Evolutionary conservation across 2,329 filamentous ascomycete genomes (phyloP), one percentile per base, ranked within the genome.

Genomic region (Xylariaceae sp.): DNA sequence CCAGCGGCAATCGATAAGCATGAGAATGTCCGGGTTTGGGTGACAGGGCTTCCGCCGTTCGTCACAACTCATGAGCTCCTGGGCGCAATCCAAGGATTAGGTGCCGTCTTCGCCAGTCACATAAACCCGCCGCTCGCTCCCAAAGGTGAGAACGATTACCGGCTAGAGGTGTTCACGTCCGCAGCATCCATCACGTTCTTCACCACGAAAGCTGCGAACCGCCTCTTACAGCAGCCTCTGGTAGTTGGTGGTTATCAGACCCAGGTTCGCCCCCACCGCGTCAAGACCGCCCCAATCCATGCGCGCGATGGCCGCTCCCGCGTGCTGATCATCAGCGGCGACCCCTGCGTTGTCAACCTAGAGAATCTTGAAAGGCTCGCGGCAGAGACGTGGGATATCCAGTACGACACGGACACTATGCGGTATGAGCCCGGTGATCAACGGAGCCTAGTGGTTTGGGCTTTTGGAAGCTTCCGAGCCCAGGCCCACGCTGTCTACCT

Each of bases 131-230:
- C 4, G 1, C 21, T 1, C 23, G 29, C 3, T 8, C 26, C 8
- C 13, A 42, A 5, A 27, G 15, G 6, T 46, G 43, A 33, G 21
- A 36, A 5, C n/a, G n/a, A n/a, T n/a, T n/a, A n/a, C n/a, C n/a
- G n/a, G n/a, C n/a, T n/a, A n/a, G n/a, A n/a, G n/a, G n/a, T n/a
- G n/a, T n/a, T n/a, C n/a, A 53, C 49, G 6, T 29, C 49, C 21
- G 40, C 53, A 3, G 53, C 53, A 16, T 57, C 53, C 10, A 13
- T 57, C 32, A 57, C 53, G 0, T 57, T 57, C 44, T 57, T 53
- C 40, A 41, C 49, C 13, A 43, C 50, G 16, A 29, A 53, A 3
- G 53, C 49, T 1, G 50, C 53, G n/a, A 57, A 49, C 20, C 4
- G 11, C 2, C 42, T 57, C 20, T 44, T 57, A 16, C 8, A 21